Base-by-base conservation (phyloP, 2,329 filamentous ascomycete genomes). In the Sarocladiaceae sp. region DNA sequence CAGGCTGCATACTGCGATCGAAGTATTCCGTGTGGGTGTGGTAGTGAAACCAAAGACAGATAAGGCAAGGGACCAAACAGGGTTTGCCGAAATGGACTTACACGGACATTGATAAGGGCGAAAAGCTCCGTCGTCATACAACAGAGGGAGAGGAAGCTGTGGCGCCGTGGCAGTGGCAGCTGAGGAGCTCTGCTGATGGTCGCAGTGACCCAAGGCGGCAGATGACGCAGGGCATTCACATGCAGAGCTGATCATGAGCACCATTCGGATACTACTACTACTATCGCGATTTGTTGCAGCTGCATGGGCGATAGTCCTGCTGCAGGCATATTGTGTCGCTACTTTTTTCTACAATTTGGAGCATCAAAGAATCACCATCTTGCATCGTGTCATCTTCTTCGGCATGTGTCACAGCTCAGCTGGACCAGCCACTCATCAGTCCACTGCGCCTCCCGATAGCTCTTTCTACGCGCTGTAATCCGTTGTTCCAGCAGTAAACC, bases 191-290 rank as follows among this genome's bases (percentile, higher is more conserved):
- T 29, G 40, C 13, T 46, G 40, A 46, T 29, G 25, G 7, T 29
- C n/a, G n/a, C n/a, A n/a, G 40, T 10, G 40, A 46, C 25, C n/a
- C n/a, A n/a, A n/a, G n/a, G 4, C 23, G 40, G 40, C 40, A 28
- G 22, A 29, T 46, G 40, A 46, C 40, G 40, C 40, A 46, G 40
- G 40, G 22, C 17, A 25, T 46, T 46, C 40, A 46, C 40, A 46
- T 46, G 40, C 40, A n/a, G n/a, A 17, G 40, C n/a, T 11, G 40
- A 40, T 17, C 22, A 17, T 46, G 40, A 46, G 10, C 29, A 33
- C 29, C 29, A 15, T 33, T 33, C 29, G 29, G 15, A n/a, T n/a
- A n/a, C n/a, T n/a, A n/a, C n/a, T n/a, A n/a, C n/a, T n/a, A n/a
- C n/a, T n/a, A n/a, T n/a, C n/a, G n/a, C n/a, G n/a, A n/a, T n/a